These are phyloP conservation scores for Aspergillus brunneoviolaceus DNA, from an alignment of 2,329 filamentous ascomycete species.

Conservation along the genomic window DNA sequence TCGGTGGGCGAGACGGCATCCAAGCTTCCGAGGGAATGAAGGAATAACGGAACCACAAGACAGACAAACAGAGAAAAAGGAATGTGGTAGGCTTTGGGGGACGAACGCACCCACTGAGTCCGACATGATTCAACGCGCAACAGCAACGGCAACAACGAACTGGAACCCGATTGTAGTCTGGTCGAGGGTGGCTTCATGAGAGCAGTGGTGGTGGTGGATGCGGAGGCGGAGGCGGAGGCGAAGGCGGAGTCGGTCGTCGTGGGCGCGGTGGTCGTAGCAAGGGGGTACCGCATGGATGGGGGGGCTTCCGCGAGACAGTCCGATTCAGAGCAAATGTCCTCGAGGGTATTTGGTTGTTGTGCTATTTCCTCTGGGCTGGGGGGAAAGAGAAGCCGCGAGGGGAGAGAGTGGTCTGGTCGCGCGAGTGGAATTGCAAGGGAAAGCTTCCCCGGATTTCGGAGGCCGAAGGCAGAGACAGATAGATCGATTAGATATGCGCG, in stretches of 20 bases:
- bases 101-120: slow-evolving; percentile 47
- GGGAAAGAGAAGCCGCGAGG: background rate
- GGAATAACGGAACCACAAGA: background rate
- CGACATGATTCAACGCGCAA: slow-evolving; percentile 38
- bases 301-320: too few species aligned
- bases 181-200: slow-evolving; percentile 27
- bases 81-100: too few species aligned
- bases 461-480: background rate
- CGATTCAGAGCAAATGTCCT: too few species aligned
- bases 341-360: too few species aligned
- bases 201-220: background rate
- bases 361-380: background rate
- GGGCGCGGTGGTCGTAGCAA: background rate
- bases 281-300: background rate
- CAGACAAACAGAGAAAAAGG: background rate
- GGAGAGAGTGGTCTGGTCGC: background rate
- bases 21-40: too few species aligned
- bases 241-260: background rate
- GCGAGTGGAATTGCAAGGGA: background rate
- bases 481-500: background rate
- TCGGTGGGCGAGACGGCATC: too few species aligned
- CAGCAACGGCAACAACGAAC: slow-evolving; percentile 9
- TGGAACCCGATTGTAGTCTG: slow-evolving; percentile 10
- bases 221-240: background rate
- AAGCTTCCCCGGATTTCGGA: slow-evolving; percentile 22